Conservation (phyloP, 2,329 filamentous ascomycete genomes). For the Diaporthe ampelina region DNA sequence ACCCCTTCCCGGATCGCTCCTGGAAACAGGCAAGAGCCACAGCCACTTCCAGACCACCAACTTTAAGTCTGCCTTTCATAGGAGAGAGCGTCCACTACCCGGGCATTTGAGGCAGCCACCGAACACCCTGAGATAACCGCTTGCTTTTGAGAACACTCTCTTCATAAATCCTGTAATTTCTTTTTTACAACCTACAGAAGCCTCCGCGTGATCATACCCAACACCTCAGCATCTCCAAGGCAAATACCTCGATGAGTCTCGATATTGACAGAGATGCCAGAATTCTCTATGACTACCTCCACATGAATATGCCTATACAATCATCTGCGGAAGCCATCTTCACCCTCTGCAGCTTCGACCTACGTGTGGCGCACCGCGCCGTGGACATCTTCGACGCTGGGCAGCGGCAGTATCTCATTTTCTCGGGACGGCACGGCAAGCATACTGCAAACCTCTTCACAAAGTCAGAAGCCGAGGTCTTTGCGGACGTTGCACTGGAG, state of each 20-base stretch:
- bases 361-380: slow-evolving; percentile 5
- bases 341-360: slow-evolving; percentile 29
- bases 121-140: no score
- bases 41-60: no score
- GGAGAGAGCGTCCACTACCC: no score
- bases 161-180: no score
- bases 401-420: not conserved
- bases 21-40: not conserved
- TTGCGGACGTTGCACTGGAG: not conserved
- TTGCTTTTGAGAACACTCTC: not conserved
- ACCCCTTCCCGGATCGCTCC: not conserved
- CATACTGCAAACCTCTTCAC: not conserved
- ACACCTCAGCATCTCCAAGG: not conserved
- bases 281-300: slow-evolving; percentile 2
- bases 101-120: not conserved
- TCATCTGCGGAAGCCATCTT: not conserved
- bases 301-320: not conserved
- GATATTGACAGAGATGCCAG: not conserved
- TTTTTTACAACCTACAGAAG: not conserved
- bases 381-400: not conserved
- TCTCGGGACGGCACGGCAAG: not conserved
- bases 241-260: not conserved
- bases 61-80: no score
- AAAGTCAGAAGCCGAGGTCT: not conserved
- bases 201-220: not conserved